These are phyloP conservation scores for Leccinum longicurvipes DNA, from an alignment of 768 basidiomycete genomes.

Conservation along the genomic window DNA sequence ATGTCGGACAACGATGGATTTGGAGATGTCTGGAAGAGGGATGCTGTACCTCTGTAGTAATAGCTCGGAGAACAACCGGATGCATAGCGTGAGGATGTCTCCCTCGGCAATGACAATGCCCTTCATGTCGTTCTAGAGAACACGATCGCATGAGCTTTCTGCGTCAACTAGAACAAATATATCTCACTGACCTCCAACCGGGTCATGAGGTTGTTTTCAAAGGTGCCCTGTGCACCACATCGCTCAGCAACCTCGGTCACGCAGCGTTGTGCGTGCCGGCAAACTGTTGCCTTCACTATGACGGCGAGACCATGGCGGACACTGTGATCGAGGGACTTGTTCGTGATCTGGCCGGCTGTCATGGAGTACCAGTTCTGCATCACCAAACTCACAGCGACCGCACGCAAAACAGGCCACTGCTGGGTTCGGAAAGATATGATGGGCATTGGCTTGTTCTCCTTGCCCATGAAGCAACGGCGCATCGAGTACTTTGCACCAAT, in stretches of 20 bases:
- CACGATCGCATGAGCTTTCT: not conserved
- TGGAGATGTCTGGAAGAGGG: conserved; percentile 40
- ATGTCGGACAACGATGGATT: conserved; percentile 54
- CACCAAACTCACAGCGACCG: conserved; percentile 50
- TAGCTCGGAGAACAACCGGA: conserved; percentile 57
- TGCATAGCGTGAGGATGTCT: conserved; percentile 49
- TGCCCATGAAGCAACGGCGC: conserved; percentile 49
- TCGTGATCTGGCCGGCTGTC: conserved; percentile 19
- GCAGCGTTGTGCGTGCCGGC: conserved; percentile 49
- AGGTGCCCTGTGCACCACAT: conserved; percentile 65
- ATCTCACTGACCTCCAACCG: conserved; percentile 42
- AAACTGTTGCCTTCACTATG: not conserved
- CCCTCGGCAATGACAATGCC: conserved; percentile 61
- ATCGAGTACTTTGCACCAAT: conserved; percentile 56
- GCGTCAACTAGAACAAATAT: not conserved
- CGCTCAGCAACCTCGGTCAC: conserved; percentile 54
- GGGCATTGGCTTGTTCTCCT: conserved; percentile 39
- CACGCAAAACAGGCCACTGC: conserved; percentile 55
- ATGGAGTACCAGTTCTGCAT: conserved; percentile 46
- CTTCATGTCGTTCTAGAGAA: conserved; percentile 36
- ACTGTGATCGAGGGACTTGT: not conserved
- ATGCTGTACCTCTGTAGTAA: conserved; percentile 52
- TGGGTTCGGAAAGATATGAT: conserved; percentile 66
- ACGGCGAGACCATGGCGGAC: not conserved
- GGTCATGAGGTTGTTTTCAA: conserved; percentile 61